phyloP scores from a whole-genome alignment of 1,284 basidiomycete species.

The Schizopora paradoxa region DNA sequence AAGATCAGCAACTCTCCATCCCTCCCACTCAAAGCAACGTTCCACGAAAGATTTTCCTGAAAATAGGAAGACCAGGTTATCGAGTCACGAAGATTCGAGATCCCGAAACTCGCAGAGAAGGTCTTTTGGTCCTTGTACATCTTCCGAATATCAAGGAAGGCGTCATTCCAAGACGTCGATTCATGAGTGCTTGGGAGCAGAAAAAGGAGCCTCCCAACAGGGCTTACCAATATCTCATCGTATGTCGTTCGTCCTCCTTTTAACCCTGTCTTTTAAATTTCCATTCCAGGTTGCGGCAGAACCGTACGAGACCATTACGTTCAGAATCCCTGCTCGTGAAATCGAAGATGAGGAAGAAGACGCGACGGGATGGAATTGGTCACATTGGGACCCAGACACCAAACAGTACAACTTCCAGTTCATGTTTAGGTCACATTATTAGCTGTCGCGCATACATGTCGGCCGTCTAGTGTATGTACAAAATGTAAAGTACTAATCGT shows the following conservation, averaged over 20 bases:
- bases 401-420: slow-evolving; percentile 96
- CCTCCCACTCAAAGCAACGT: slow-evolving; percentile 71
- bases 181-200: slow-evolving; percentile 99
- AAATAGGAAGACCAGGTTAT: slow-evolving; percentile 96
- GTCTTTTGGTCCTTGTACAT: slow-evolving; percentile 95
- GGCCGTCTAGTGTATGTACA: not conserved
- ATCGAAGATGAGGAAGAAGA: slow-evolving; percentile 93
- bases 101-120: slow-evolving; percentile 73
- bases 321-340: slow-evolving; percentile 95
- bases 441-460: not conserved
- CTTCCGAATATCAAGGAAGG: slow-evolving; percentile 90
- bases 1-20: slow-evolving; percentile 85
- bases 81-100: slow-evolving; percentile 88
- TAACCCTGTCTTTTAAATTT: slow-evolving; percentile 6
- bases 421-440: slow-evolving; percentile 15
- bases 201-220: slow-evolving; percentile 92
- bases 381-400: slow-evolving; percentile 94
- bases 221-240: slow-evolving; percentile 95
- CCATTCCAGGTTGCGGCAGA: slow-evolving; percentile 85
- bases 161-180: slow-evolving; percentile 82
- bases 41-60: slow-evolving; percentile 91
- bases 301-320: slow-evolving; percentile 98
- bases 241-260: slow-evolving; percentile 38
- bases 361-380: slow-evolving; percentile 90
- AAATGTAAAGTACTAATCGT: slow-evolving; percentile 46